Evolutionary conservation across 768 basidiomycete species (phyloP).

Genomic region (Tylopilus sp.): DNA sequence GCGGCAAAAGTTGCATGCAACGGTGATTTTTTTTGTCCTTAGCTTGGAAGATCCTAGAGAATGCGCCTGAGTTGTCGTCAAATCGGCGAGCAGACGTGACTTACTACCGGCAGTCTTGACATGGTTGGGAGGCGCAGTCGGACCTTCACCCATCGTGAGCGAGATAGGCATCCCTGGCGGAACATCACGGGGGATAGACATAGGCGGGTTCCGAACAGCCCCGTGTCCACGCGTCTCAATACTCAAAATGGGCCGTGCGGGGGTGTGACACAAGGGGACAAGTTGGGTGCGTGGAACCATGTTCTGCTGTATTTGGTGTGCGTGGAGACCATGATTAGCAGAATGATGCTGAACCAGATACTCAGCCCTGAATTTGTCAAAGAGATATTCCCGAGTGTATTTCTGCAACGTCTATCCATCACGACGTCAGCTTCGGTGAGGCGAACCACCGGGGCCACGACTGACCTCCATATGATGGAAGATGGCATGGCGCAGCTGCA

Average conservation of each 20-base stretch:
- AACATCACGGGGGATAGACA: conserved; percentile 46
- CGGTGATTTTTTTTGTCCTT: conserved; percentile 81
- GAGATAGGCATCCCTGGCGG: conserved; percentile 40
- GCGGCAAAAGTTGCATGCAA: conserved; percentile 89
- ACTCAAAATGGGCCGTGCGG: conserved; percentile 52
- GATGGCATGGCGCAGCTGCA: conserved; percentile 70
- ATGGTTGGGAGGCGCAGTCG: conserved; percentile 25
- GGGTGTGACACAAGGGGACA: conserved; percentile 31
- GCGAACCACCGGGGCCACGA: conserved; percentile 13
- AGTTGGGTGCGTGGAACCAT: conserved; percentile 33
- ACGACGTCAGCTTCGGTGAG: conserved; percentile 16
- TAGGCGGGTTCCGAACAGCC: conserved; percentile 42
- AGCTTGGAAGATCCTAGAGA: conserved; percentile 55
- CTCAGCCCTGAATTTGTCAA: conserved; percentile 70
- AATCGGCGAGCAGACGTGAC: conserved; percentile 17
- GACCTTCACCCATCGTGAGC: conserved; percentile 38
- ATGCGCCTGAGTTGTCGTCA: conserved; percentile 14
- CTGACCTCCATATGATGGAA: conserved; percentile 88
- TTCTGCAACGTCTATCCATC: conserved; percentile 70
- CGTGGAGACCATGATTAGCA: conserved; percentile 37
- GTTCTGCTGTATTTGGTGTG: conserved; percentile 44
- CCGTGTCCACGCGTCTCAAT: conserved; percentile 56
- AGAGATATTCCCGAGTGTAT: conserved; percentile 80
- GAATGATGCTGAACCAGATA: conserved; percentile 52
- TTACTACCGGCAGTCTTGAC: conserved; percentile 36